phyloP scores from a whole-genome alignment of 2,329 filamentous ascomycete species.

The Phialemoniopsis sp. region DNA sequence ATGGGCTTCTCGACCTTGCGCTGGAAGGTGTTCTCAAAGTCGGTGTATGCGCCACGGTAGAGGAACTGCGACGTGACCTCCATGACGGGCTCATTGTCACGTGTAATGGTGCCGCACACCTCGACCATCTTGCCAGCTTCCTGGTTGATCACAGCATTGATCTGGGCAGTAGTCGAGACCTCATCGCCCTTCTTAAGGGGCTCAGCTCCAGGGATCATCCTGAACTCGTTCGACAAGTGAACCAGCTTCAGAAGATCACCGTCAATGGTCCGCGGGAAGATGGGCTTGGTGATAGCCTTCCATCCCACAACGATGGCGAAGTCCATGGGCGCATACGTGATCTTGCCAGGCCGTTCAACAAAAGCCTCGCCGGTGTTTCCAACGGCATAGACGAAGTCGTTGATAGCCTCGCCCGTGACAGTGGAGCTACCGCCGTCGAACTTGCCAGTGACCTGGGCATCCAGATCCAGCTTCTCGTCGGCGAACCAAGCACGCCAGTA shows the following conservation, averaged over 20 bases:
- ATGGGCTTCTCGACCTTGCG: constrained; percentile 94
- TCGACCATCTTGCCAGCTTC: constrained; percentile 99
- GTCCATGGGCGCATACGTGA: constrained; percentile 95
- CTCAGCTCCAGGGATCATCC: constrained; percentile 94
- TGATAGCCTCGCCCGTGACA: constrained; percentile 89
- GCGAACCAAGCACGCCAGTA: constrained; percentile 99
- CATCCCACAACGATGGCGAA: constrained; percentile 97
- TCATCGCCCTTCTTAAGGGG: constrained; percentile 94
- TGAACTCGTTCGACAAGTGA: constrained; percentile 94
- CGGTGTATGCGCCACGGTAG: constrained; percentile 87
- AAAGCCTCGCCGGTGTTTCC: constrained; percentile 98
- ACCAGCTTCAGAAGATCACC: constrained; percentile 95
- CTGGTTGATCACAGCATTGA: constrained; percentile 98
- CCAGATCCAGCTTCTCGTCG: constrained; percentile 75
- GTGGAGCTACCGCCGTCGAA: constrained; percentile 87
- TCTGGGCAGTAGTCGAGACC: constrained; percentile 86
- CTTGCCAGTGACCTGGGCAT: constrained; percentile 77
- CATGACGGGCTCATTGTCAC: constrained; percentile 84
- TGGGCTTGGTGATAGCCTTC: constrained; percentile 99
- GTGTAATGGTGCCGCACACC: constrained; percentile 93
- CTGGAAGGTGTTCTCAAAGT: constrained; percentile 98
- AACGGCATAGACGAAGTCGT: constrained; percentile 98
- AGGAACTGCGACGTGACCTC: constrained; percentile 98
- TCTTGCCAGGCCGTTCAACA: constrained; percentile 90
- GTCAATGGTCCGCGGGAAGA: constrained; percentile 95